Percentiles rank a stretch among this genome's conserved stretches.
Conservation (phyloP, 805 yeast species). For the Spathaspora hagerdaliae region DNA sequence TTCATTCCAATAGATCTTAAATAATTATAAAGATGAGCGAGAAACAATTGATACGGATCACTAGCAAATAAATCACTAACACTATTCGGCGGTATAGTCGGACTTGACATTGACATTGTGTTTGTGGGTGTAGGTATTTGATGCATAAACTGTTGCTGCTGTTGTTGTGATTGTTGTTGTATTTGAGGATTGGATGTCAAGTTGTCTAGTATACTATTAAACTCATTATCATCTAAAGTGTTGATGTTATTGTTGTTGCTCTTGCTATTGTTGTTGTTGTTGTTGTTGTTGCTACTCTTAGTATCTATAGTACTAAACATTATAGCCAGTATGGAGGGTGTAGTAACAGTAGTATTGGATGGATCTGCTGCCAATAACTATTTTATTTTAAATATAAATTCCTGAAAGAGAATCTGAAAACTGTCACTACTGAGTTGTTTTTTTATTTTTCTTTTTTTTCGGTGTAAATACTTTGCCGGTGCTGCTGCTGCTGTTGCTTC, state of each 20-base stretch:
- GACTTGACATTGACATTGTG: not conserved
- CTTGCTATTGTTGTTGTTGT: not conserved
- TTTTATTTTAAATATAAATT: no score
- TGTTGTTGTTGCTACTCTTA: not conserved
- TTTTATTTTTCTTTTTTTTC: no score
- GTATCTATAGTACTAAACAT: not conserved
- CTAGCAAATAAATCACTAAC: conserved; percentile 14
- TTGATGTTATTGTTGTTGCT: not conserved
- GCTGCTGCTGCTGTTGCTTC: no score
- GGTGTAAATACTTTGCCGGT: no score
- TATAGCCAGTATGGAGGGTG: no score
- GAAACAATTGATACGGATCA: conserved; percentile 37
- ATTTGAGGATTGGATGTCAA: not conserved
- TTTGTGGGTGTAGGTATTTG: not conserved
- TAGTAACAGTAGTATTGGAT: no score
- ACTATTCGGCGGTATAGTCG: not conserved
- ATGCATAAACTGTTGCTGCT: not conserved
- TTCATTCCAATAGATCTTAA: conserved; percentile 42
- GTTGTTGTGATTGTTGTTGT: not conserved
- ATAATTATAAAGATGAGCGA: conserved; percentile 52
- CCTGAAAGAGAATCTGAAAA: no score
- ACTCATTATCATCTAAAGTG: not conserved
- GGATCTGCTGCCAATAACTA: no score
- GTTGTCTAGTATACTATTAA: not conserved
- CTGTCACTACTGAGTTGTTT: no score